Percentiles rank a stretch among this genome's conserved stretches.
Conservation (phyloP, 257 asterid species). For the Nemophila menziesii region DNA sequence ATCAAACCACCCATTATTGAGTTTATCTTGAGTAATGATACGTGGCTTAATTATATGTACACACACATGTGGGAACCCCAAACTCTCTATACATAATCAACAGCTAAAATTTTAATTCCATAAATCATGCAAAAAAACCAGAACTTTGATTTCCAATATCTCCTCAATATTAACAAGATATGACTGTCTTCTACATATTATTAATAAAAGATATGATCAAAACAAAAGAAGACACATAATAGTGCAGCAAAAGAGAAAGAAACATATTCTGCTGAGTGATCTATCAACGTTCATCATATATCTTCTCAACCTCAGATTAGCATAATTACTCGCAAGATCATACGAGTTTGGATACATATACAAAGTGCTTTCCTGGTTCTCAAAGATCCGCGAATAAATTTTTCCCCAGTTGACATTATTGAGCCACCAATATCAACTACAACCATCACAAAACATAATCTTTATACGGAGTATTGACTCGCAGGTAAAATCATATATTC, state of each 20-base stretch:
- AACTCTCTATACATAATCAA: no score
- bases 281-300: constrained; percentile 34
- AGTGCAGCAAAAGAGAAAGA: constrained; percentile 53
- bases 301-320: constrained; percentile 43
- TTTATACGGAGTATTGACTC: constrained; percentile 94
- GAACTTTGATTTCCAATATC: no score
- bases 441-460: no score
- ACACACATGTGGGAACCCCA: no score
- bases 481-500: constrained; percentile 98
- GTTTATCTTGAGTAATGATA: no score
- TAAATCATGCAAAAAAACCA: no score
- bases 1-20: no score
- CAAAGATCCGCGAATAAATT: not conserved
- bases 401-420: constrained; percentile 17
- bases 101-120: no score
- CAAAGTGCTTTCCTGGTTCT: constrained; percentile 23
- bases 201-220: constrained; percentile 19
- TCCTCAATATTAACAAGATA: no score
- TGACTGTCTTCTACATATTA: no score
- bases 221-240: constrained; percentile 44
- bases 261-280: constrained; percentile 47
- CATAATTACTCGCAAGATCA: constrained; percentile 19
- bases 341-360: constrained; percentile 44
- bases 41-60: no score
- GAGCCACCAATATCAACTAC: constrained; percentile 13